Evolutionary conservation across 306 rosid species (phyloP), one percentile per base, ranked within the genome.

Genomic region (Citrullus mucosospermus): DNA sequence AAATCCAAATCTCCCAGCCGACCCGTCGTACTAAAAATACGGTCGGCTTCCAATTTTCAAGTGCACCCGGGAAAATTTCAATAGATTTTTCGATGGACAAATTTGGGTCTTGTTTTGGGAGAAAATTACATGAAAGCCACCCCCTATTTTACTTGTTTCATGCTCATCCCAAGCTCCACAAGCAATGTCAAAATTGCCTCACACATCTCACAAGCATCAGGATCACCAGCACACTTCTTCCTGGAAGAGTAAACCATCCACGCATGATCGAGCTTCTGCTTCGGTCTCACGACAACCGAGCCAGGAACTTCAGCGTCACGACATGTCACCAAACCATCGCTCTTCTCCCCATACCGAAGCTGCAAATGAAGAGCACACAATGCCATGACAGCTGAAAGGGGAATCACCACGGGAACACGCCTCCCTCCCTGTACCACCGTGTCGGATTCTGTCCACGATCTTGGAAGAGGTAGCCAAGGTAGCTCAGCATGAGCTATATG

Each of bases 161-260:
- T 79, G 82, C 78, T 83, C 78, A 30, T 16, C 50, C 91, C 92
- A 73, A 93, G 92, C 93, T 89, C 96, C 14, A 90, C 92, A 36
- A 93, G 91, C 43, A 86, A 41, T 66, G 92, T 86, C 80, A 92
- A 81, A 16, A 92, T 79, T 66, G 97, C 94, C 86, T 88, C 92
- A 67, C 96, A 91, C 94, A 91, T 92, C 80, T 93, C 96, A 78
- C 90, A 76, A 43, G 94, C 91, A 51, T 89, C 90, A 15, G 89
- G 86, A 61, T 88, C 92, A 30, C 16, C 61, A 11, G 91, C 82
- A 73, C 81, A 83, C 76, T 65, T 86, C 79, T 84, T 84, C 58
- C 83, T 84, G 48, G 96, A 84, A 69, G 93, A 90, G 85, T 92
- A 92, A 61, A 90, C 97, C 94, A 90, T 92, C 93, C 93, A 93